Evolutionary conservation across 352 stramenopile species (phyloP), one percentile per base, ranked within the genome.

Genomic region (Pseudoperonospora humuli): DNA sequence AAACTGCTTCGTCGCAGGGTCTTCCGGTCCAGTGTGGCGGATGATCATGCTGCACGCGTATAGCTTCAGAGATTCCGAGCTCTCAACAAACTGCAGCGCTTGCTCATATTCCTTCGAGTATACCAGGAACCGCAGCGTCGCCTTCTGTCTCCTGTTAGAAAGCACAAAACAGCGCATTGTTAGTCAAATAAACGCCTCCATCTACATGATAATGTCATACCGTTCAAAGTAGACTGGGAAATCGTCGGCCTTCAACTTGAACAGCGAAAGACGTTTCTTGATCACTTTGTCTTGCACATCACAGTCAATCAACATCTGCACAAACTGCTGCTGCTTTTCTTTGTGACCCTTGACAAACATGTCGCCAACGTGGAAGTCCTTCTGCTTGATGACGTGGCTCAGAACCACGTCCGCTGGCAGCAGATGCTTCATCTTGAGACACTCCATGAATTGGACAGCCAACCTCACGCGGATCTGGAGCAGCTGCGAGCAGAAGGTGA

Each of bases 91-190:
- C 26, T 64, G 15, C 15, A 82, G 57, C 8, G 62, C 58, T 35
- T 90, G 75, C 6, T 79, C 62, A 45, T 63, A 86, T 27, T 84
- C 55, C 24, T 76, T 61, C 21, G 63, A 80, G 50, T 81, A 64
- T 7, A 88, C 37, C 10, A 86, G 41, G 53, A 77, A 91, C 3
- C 71, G 67, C 18, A 90, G 39, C 19, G 69, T 68, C 0, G 61
- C 64, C 11, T 58, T 61, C 38, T 78, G 50, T 20, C 67, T 61
- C 8, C 75, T 77, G 15, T 40, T 11, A 21, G 1, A 21, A 33
- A 21, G 11, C 0, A 47, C 0, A n/a, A 43, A 23, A 39, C 11
- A 28, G 40, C 28, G 42, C 20, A 14, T 18, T 38, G 36, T 42
- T 6, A 42, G 21, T 11, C 19, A 3, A 17, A 1, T 33, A 2